These are phyloP conservation scores for Citrus sp. DNA, from an alignment of 345 rosid species.

Conservation along the genomic window DNA sequence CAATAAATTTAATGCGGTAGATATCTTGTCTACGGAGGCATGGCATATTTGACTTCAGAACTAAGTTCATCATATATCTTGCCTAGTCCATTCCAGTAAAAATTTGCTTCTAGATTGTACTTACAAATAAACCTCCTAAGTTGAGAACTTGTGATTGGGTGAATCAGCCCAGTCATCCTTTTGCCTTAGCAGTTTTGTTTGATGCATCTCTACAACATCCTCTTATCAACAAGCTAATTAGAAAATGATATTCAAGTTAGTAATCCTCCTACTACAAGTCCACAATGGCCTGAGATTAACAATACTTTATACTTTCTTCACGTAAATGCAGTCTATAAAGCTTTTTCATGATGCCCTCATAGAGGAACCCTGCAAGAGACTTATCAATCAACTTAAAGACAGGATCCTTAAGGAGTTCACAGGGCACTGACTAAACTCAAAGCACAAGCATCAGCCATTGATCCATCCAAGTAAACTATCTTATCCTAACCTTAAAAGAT, in stretches of 20 bases:
- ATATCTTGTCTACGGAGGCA: constrained; percentile 2
- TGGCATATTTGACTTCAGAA: constrained; percentile 1
- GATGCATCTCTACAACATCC: too few species aligned
- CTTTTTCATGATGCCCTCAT: not conserved
- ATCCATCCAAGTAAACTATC: not conserved
- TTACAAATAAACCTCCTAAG: too few species aligned
- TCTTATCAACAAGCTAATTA: not conserved
- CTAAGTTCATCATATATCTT: too few species aligned
- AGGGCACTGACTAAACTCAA: not conserved
- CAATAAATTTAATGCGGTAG: not conserved
- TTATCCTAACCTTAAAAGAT: not conserved
- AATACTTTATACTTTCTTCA: not conserved
- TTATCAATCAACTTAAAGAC: not conserved
- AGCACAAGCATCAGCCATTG: not conserved
- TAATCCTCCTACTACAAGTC: not conserved
- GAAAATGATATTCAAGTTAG: not conserved
- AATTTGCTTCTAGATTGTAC: too few species aligned
- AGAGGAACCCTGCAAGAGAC: not conserved
- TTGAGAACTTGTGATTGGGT: too few species aligned
- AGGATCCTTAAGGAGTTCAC: not conserved
- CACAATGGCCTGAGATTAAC: not conserved
- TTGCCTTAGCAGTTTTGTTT: too few species aligned
- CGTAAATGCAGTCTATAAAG: not conserved
- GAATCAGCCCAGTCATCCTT: too few species aligned
- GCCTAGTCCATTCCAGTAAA: too few species aligned